phyloP scores from a whole-genome alignment of 2,329 filamentous ascomycete species.

The Colletotrichum ledebouriae region DNA sequence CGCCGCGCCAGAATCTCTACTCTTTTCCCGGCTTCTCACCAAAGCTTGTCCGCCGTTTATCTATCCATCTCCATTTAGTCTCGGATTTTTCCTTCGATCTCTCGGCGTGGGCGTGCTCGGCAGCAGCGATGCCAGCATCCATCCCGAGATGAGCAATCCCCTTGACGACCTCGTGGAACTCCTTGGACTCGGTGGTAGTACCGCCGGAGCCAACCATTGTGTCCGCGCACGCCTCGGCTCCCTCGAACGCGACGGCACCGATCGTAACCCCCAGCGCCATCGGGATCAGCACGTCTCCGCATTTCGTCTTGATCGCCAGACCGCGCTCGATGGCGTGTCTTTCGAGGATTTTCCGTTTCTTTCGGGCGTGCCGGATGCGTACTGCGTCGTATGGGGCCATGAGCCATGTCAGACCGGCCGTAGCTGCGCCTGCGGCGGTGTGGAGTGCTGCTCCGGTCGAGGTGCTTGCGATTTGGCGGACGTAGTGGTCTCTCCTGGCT shows the following conservation, averaged over 20 bases:
- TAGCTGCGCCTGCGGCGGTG: constrained; percentile 54
- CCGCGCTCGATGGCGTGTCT: constrained; percentile 44
- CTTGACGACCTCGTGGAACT: not conserved
- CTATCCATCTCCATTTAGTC: not conserved
- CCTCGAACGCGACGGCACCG: constrained; percentile 19
- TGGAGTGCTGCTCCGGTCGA: constrained; percentile 50
- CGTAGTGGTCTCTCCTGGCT: constrained; percentile 56
- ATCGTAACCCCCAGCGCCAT: constrained; percentile 17
- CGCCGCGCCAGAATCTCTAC: not conserved
- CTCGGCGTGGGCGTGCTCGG: constrained; percentile 4
- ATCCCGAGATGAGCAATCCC: constrained; percentile 18
- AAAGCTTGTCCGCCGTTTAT: not conserved
- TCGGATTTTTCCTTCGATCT: constrained; percentile 5
- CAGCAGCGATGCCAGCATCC: constrained; percentile 19
- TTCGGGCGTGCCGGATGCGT: constrained; percentile 57
- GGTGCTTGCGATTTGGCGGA: constrained; percentile 55
- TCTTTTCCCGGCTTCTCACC: constrained; percentile 4
- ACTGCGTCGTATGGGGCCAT: constrained; percentile 47
- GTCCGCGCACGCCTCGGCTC: constrained; percentile 8
- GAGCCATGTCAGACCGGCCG: constrained; percentile 45
- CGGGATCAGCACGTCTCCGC: constrained; percentile 16
- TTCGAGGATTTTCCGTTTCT: constrained; percentile 58
- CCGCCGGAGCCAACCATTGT: not conserved
- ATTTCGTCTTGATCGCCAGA: constrained; percentile 5
- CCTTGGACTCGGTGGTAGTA: not conserved